Evolutionary conservation across 108 stramenopile species (phyloP).

Genomic region (Discostella stelligeroides): DNA sequence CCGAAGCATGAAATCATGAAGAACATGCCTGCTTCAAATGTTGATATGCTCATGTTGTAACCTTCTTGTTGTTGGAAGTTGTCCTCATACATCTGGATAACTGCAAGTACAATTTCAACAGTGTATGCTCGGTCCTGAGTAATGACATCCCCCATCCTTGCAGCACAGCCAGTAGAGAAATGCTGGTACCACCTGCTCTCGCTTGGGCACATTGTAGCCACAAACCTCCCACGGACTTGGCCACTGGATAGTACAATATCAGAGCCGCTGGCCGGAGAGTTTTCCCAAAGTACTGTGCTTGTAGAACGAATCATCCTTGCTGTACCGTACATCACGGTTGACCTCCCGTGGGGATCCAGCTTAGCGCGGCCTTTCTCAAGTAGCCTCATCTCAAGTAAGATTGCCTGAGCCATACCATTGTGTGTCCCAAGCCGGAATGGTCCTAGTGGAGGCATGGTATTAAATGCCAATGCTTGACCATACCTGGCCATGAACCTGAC

Average conservation of each 20-base stretch:
- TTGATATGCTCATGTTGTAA: not conserved
- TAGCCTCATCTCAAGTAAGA: slow-evolving; percentile 10
- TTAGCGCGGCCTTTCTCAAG: slow-evolving; percentile 21
- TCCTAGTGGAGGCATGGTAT: slow-evolving; percentile 13
- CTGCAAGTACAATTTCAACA: slow-evolving; percentile 13
- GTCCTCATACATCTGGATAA: slow-evolving; percentile 20
- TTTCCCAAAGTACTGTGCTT: slow-evolving; percentile 17
- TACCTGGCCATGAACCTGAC: slow-evolving; percentile 18
- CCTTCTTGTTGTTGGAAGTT: too few relatives aligned
- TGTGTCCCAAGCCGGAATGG: slow-evolving; percentile 13
- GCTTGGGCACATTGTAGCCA: slow-evolving; percentile 19
- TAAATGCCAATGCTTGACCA: slow-evolving; percentile 1
- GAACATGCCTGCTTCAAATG: slow-evolving; percentile 5
- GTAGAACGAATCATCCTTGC: slow-evolving; percentile 16
- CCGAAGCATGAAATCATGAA: slow-evolving; percentile 10
- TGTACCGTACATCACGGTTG: slow-evolving; percentile 19
- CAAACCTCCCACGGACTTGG: not conserved
- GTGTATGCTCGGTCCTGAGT: slow-evolving; percentile 32
- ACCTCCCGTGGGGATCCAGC: too few relatives aligned
- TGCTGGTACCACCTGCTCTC: slow-evolving; percentile 31
- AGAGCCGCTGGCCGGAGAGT: slow-evolving; percentile 12
- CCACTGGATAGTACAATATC: slow-evolving; percentile 18
- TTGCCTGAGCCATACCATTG: slow-evolving; percentile 17
- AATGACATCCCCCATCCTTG: slow-evolving; percentile 35
- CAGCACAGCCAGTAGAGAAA: slow-evolving; percentile 8